phyloP scores from a whole-genome alignment of 1,284 basidiomycete genomes.

The Ustilago curta region DNA sequence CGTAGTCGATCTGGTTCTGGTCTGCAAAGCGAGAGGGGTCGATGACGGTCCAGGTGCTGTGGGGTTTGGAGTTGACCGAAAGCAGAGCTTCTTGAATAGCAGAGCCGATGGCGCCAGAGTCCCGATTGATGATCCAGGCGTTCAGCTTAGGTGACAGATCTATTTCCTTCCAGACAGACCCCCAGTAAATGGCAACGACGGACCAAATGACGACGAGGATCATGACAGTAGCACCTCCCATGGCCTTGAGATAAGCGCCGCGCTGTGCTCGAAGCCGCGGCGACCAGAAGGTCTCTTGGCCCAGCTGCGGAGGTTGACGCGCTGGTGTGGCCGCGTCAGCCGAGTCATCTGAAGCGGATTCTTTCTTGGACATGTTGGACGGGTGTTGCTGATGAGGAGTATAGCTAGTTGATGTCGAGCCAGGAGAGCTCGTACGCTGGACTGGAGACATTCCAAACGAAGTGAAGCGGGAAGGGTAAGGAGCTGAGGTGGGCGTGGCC shows the following conservation, averaged over 20 bases:
- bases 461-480: neutral
- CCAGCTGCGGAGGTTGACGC: constrained; percentile 33
- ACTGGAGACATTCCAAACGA: constrained; percentile 13
- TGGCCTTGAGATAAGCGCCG: constrained; percentile 42
- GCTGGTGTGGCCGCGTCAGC: constrained; percentile 18
- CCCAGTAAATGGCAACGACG: constrained; percentile 63
- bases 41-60: constrained; percentile 55
- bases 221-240: constrained; percentile 32
- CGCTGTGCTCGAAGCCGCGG: constrained; percentile 38
- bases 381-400: constrained; percentile 3
- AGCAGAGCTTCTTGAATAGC: constrained; percentile 46
- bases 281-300: constrained; percentile 54
- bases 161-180: constrained; percentile 53
- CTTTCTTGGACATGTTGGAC: neutral
- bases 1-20: constrained; percentile 36
- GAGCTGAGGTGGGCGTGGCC: neutral
- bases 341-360: constrained; percentile 7
- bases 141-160: constrained; percentile 51
- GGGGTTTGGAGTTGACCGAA: constrained; percentile 51
- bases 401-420: constrained; percentile 14
- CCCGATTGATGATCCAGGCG: constrained; percentile 62
- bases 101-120: constrained; percentile 54
- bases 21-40: constrained; percentile 43
- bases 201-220: constrained; percentile 55
- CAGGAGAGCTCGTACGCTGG: constrained; percentile 6